Conservation (phyloP, 352 stramenopile genomes). For the Blastocystis sp. region DNA sequence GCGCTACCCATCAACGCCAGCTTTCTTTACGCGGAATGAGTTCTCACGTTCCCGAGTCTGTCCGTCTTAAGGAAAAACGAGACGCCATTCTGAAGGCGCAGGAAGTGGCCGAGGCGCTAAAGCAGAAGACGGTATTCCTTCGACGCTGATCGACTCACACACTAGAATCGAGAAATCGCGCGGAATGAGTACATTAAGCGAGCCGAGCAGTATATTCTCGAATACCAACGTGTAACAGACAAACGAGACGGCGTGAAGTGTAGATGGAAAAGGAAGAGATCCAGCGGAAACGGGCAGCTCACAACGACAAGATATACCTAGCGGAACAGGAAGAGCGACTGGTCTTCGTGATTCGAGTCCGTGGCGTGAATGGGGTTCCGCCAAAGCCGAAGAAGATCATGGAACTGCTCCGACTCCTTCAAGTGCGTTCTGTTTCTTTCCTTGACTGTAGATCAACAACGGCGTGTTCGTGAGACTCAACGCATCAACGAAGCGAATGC, state of each 20-base stretch:
- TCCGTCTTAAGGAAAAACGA: slow-evolving; percentile 63
- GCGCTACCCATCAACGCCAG: neutral
- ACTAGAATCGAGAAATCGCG: neutral
- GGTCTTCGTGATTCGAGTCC: slow-evolving; percentile 95
- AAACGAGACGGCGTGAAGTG: neutral
- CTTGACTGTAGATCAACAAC: slow-evolving; percentile 88
- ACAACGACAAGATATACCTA: slow-evolving; percentile 93
- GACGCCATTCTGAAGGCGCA: slow-evolving; percentile 23
- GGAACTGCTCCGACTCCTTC: slow-evolving; percentile 95
- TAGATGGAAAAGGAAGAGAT: slow-evolving; percentile 90
- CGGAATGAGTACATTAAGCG: slow-evolving; percentile 26
- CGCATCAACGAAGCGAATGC: slow-evolving; percentile 97
- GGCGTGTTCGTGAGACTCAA: slow-evolving; percentile 97
- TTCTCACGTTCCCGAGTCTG: slow-evolving; percentile 38
- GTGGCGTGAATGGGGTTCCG: slow-evolving; percentile 87
- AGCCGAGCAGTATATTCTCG: slow-evolving; percentile 37
- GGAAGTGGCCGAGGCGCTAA: slow-evolving; percentile 1
- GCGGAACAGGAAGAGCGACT: slow-evolving; percentile 91
- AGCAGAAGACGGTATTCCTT: slow-evolving; percentile 6
- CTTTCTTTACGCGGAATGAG: neutral
- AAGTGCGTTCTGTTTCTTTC: slow-evolving; percentile 76
- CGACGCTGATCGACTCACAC: neutral
- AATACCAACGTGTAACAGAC: slow-evolving; percentile 79
- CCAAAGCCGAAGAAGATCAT: slow-evolving; percentile 87
- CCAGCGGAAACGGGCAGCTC: slow-evolving; percentile 91